Evolutionary conservation across 164 flowering plant species (phyloP).

Genomic region (Vitis amurensis): DNA sequence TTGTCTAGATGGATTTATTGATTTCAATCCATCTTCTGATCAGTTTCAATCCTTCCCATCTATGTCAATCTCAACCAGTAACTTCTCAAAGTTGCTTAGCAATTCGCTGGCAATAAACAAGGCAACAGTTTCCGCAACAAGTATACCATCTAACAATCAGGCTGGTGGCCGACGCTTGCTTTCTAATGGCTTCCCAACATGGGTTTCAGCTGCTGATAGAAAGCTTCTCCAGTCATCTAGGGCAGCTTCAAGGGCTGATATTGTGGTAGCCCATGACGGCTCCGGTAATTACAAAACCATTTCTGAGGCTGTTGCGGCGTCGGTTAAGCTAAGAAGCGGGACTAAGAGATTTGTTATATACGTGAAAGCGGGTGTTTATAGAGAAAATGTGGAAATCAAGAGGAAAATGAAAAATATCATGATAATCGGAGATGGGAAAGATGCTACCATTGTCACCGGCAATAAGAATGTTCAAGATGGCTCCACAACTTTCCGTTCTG

Average conservation of each 20-base stretch:
- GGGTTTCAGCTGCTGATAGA: slow-evolving; percentile 49
- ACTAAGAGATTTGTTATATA: slow-evolving; percentile 43
- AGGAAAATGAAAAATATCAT: slow-evolving; percentile 48
- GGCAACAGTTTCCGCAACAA: neutral
- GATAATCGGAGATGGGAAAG: slow-evolving; percentile 72
- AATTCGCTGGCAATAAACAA: slow-evolving; percentile 55
- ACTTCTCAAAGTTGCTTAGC: slow-evolving; percentile 52
- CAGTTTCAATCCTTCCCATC: slow-evolving; percentile 24
- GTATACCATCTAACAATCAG: neutral
- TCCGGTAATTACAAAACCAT: slow-evolving; percentile 58
- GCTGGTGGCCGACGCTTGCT: slow-evolving; percentile 33
- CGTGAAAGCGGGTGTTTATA: slow-evolving; percentile 59
- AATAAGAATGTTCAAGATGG: slow-evolving; percentile 46
- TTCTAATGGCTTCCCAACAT: slow-evolving; percentile 33
- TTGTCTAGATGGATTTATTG: slow-evolving; percentile 56
- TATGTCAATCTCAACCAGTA: slow-evolving; percentile 8
- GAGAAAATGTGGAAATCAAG: slow-evolving; percentile 49
- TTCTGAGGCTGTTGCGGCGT: slow-evolving; percentile 49
- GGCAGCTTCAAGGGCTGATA: slow-evolving; percentile 27
- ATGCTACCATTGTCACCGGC: slow-evolving; percentile 51
- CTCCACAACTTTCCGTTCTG: slow-evolving; percentile 62
- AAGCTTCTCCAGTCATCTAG: slow-evolving; percentile 38
- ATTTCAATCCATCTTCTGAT: slow-evolving; percentile 29
- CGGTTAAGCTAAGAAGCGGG: slow-evolving; percentile 21
- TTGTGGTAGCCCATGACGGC: slow-evolving; percentile 72